These are phyloP conservation scores for Leptographium procerum DNA, from an alignment of 2,329 filamentous ascomycete species.

Conservation along the genomic window DNA sequence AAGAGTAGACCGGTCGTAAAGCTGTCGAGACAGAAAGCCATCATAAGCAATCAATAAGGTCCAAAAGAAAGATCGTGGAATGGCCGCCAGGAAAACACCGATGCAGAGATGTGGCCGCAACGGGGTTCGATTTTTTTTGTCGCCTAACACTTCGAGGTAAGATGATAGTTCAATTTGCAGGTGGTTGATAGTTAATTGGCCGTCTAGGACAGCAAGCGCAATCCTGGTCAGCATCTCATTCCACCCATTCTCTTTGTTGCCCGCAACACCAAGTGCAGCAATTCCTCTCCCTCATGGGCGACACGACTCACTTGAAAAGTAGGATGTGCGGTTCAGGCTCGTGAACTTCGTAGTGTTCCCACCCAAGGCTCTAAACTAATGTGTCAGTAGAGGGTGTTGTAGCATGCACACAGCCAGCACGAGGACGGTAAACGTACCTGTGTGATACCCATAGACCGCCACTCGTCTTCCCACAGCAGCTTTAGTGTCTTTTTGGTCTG, in stretches of 20 bases:
- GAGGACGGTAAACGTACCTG: slow-evolving; percentile 56
- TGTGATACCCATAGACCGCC: slow-evolving; percentile 92
- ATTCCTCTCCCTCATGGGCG: neutral
- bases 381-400: neutral
- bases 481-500: slow-evolving; percentile 83
- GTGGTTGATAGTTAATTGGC: slow-evolving; percentile 74
- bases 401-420: neutral
- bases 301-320: slow-evolving; percentile 76
- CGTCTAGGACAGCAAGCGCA: slow-evolving; percentile 38
- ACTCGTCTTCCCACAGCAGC: slow-evolving; percentile 96
- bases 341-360: slow-evolving; percentile 99
- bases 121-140: neutral
- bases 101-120: neutral
- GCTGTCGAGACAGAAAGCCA: neutral
- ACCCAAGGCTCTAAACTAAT: slow-evolving; percentile 72
- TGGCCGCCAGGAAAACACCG: neutral
- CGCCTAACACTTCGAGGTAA: neutral
- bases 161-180: slow-evolving; percentile 32
- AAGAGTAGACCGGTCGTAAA: neutral
- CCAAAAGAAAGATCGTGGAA: neutral
- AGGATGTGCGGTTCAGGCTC: slow-evolving; percentile 97
- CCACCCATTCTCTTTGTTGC: neutral
- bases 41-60: neutral
- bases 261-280: neutral
- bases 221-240: slow-evolving; percentile 1